These are phyloP conservation scores for Boletus smithii DNA, from an alignment of 1,284 basidiomycete species.

Conservation along the genomic window DNA sequence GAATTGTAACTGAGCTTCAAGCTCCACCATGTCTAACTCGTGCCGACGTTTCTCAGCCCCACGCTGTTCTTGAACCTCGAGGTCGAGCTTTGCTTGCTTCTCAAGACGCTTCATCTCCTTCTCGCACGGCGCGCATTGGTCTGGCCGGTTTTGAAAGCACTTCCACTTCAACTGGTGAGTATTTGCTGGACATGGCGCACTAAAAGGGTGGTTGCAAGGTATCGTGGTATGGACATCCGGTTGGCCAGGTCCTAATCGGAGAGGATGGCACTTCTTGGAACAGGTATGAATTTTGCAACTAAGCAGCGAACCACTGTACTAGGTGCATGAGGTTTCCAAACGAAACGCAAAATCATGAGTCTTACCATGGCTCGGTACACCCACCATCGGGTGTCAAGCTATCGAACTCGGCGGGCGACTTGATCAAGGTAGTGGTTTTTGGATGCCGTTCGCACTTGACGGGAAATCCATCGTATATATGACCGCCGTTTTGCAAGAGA, in stretches of 20 bases:
- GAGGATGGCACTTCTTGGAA: constrained; percentile 50
- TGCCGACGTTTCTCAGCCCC: constrained; percentile 33
- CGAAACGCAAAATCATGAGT: not conserved
- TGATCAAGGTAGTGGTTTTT: constrained; percentile 37
- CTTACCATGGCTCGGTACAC: constrained; percentile 54
- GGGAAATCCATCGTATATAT: constrained; percentile 59
- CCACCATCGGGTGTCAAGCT: constrained; percentile 55
- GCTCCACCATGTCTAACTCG: constrained; percentile 26
- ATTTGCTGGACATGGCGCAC: constrained; percentile 24
- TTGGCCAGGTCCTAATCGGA: constrained; percentile 20
- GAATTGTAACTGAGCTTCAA: constrained; percentile 32
- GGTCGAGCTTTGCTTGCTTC: constrained; percentile 28
- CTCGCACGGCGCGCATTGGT: constrained; percentile 33
- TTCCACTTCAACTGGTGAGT: constrained; percentile 29
- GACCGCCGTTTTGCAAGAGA: constrained; percentile 38
- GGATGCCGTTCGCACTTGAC: constrained; percentile 54
- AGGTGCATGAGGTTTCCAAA: not conserved
- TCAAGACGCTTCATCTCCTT: constrained; percentile 28
- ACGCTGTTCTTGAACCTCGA: constrained; percentile 31
- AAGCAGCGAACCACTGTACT: constrained; percentile 40
- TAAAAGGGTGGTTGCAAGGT: constrained; percentile 36
- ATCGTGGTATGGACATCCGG: constrained; percentile 47
- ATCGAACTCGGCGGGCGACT: constrained; percentile 47
- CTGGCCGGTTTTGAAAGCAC: constrained; percentile 32
- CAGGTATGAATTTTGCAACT: constrained; percentile 49